Conservation (phyloP, 2,329 filamentous ascomycete species). For the Diaporthe velutina region DNA sequence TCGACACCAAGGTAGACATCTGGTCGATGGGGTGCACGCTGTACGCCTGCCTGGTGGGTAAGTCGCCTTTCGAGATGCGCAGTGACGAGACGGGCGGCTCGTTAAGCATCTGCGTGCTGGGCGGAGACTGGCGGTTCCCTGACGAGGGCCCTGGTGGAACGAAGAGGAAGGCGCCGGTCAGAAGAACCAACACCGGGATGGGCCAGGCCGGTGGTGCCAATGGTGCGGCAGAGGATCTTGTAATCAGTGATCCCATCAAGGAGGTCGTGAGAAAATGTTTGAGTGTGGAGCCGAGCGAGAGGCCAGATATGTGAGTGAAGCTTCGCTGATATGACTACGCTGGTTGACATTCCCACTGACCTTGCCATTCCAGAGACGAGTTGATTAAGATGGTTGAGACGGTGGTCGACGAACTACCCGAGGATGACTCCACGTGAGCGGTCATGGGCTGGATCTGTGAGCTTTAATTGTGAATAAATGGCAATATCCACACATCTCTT, state of each 20-base stretch:
- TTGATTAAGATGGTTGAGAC: constrained; percentile 83
- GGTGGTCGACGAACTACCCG: constrained; percentile 76
- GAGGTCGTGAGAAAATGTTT: constrained; percentile 90
- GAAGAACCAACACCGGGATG: constrained; percentile 45
- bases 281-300: constrained; percentile 85
- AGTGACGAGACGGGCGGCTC: constrained; percentile 96
- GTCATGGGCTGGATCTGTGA: not conserved
- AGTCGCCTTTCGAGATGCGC: constrained; percentile 95
- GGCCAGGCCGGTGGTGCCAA: constrained; percentile 45
- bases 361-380: constrained; percentile 64
- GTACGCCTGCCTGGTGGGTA: constrained; percentile 95
- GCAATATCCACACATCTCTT: not conserved
- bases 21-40: constrained; percentile 98
- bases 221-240: constrained; percentile 57
- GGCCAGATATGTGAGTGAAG: constrained; percentile 76
- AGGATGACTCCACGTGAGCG: constrained; percentile 56
- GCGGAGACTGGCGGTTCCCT: constrained; percentile 96
- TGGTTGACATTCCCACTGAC: constrained; percentile 1
- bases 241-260: constrained; percentile 85
- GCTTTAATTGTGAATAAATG: not conserved
- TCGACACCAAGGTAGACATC: constrained; percentile 98
- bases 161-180: constrained; percentile 54
- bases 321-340: not conserved
- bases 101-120: constrained; percentile 90
- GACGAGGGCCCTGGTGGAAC: constrained; percentile 79